Evolutionary conservation across 768 basidiomycete species (phyloP).

Genomic region (Pleurotus pulmonarius): DNA sequence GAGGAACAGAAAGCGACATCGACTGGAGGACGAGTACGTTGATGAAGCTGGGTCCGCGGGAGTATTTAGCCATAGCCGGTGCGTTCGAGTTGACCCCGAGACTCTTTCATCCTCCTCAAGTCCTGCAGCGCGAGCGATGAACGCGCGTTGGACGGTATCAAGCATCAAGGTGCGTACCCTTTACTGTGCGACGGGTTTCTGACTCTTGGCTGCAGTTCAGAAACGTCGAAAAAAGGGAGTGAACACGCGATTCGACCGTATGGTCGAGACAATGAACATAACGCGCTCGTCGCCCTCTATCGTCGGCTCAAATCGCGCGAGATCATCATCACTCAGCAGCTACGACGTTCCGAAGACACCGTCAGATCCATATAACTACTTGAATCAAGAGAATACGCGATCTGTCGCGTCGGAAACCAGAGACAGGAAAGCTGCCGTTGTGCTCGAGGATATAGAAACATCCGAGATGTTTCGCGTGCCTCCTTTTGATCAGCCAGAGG

Average conservation of each 20-base stretch:
- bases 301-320: conserved; percentile 21
- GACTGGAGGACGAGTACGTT: neutral
- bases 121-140: conserved; percentile 12
- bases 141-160: conserved; percentile 8
- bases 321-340: conserved; percentile 43
- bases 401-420: too few relatives aligned
- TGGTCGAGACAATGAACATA: conserved; percentile 59
- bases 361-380: conserved; percentile 32
- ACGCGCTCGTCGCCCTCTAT: conserved; percentile 23
- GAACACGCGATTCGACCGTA: conserved; percentile 62
- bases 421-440: too few relatives aligned
- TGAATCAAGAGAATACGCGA: conserved; percentile 13
- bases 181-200: too few relatives aligned
- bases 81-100: neutral
- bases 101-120: neutral
- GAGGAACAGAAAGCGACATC: neutral
- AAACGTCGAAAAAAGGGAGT: conserved; percentile 53
- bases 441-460: too few relatives aligned
- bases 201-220: too few relatives aligned
- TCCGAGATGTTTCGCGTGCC: neutral
- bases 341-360: conserved; percentile 38
- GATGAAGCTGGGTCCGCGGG: conserved; percentile 12
- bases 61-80: conserved; percentile 17
- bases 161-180: neutral
- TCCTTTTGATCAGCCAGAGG: neutral